Evolutionary conservation across 208 protist species (phyloP).

Genomic region (Crithidia fasciculata): DNA sequence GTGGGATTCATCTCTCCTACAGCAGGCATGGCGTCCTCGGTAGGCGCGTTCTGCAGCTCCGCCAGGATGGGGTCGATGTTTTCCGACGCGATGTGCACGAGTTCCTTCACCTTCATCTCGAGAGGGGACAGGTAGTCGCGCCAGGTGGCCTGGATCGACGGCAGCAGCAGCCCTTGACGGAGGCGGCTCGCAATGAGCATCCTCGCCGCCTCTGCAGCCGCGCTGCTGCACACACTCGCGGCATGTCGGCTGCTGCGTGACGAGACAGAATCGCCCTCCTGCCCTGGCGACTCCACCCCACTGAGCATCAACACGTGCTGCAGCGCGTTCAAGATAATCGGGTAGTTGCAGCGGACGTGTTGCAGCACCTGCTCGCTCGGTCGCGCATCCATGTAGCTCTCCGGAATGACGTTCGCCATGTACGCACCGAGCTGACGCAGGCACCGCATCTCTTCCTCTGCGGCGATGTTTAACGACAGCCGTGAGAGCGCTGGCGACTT

Average conservation of each 20-base stretch:
- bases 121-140: constrained; percentile 57
- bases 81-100: constrained; percentile 43
- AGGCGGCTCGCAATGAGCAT: constrained; percentile 24
- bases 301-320: constrained; percentile 31
- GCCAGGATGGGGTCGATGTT: constrained; percentile 46
- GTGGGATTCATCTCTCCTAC: background rate
- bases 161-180: constrained; percentile 42
- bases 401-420: constrained; percentile 55
- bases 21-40: background rate
- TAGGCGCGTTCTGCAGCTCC: constrained; percentile 5
- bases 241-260: constrained; percentile 4
- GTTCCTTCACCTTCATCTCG: constrained; percentile 41
- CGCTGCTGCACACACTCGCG: constrained; percentile 6
- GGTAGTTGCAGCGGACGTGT: constrained; percentile 44
- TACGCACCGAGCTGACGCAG: constrained; percentile 34
- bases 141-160: constrained; percentile 61
- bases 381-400: constrained; percentile 60
- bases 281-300: background rate
- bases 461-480: constrained; percentile 18
- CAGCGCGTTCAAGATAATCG: constrained; percentile 41
- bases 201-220: constrained; percentile 6
- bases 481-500: background rate
- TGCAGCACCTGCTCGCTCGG: constrained; percentile 37
- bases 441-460: constrained; percentile 19
- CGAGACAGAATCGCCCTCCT: background rate